phyloP scores from a whole-genome alignment of 2,329 filamentous ascomycete species.

The Proliferodiscus dingleyae region DNA sequence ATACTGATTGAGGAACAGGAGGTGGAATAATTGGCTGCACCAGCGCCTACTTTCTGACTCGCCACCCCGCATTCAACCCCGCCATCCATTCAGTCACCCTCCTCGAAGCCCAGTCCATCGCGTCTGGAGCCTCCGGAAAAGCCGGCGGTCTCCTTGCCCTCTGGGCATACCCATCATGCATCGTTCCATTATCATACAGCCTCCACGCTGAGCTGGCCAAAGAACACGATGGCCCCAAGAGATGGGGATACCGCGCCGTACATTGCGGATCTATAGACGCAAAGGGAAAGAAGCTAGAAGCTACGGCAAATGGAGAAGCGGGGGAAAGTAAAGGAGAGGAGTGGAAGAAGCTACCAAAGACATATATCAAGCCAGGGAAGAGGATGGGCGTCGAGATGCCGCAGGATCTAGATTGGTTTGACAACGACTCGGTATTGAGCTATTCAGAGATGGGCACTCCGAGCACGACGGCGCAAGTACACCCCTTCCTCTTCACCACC shows the following conservation, averaged over 20 bases:
- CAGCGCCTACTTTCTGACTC: slow-evolving; percentile 85
- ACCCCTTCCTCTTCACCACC: slow-evolving; percentile 86
- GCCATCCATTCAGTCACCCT: slow-evolving; percentile 74
- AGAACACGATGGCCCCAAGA: slow-evolving; percentile 70
- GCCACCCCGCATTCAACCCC: slow-evolving; percentile 76
- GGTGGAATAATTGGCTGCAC: slow-evolving; percentile 91
- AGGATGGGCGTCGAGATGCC: slow-evolving; percentile 60
- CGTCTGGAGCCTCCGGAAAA: slow-evolving; percentile 90
- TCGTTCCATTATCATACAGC: slow-evolving; percentile 81
- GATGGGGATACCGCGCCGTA: slow-evolving; percentile 83
- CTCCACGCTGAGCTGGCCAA: slow-evolving; percentile 80
- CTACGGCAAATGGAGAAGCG: slow-evolving; percentile 1
- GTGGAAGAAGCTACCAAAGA: slow-evolving; percentile 60
- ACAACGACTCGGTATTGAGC: slow-evolving; percentile 55
- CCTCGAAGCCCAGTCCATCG: slow-evolving; percentile 79
- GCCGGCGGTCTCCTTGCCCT: slow-evolving; percentile 84
- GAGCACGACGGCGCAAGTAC: slow-evolving; percentile 84
- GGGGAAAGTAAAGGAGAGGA: slow-evolving; percentile 29
- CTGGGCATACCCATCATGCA: slow-evolving; percentile 82
- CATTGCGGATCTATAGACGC: slow-evolving; percentile 54
- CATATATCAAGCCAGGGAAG: slow-evolving; percentile 42
- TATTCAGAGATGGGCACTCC: slow-evolving; percentile 84
- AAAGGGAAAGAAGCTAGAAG: slow-evolving; percentile 18
- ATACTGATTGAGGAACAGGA: slow-evolving; percentile 34
- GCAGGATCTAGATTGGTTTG: slow-evolving; percentile 78